A percentile compares a stretch with the other conserved stretches of the same genome.
Evolutionary conservation across 2,329 filamentous ascomycete species (phyloP).

Genomic region (Hymenoscyphus infarciens): DNA sequence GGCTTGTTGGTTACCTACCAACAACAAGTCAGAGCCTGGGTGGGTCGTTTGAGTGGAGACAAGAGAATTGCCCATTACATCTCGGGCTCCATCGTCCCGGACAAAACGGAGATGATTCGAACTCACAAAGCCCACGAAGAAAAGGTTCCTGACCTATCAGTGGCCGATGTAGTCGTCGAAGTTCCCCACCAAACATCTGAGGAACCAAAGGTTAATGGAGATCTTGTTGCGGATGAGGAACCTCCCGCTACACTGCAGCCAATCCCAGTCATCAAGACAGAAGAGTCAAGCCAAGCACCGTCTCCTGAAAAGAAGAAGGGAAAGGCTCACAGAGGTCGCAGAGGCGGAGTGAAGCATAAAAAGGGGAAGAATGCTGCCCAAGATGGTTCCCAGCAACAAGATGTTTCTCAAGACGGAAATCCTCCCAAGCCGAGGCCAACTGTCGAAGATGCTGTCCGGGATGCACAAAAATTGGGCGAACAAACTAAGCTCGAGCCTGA

Average conservation of each 20-base stretch:
- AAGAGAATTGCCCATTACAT: slow-evolving; percentile 28
- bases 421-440: slow-evolving; percentile 38
- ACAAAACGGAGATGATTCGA: slow-evolving; percentile 6
- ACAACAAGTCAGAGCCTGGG: slow-evolving; percentile 30
- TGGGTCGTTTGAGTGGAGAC: slow-evolving; percentile 30
- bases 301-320: slow-evolving; percentile 53
- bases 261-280: slow-evolving; percentile 24
- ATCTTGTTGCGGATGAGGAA: slow-evolving; percentile 2
- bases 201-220: background rate
- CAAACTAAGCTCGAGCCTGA: slow-evolving; percentile 56
- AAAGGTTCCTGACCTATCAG: slow-evolving; percentile 14
- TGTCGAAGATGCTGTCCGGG: slow-evolving; percentile 58
- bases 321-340: slow-evolving; percentile 66
- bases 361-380: slow-evolving; percentile 42
- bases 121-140: slow-evolving; percentile 13
- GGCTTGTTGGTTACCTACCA: slow-evolving; percentile 27
- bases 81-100: slow-evolving; percentile 11
- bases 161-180: slow-evolving; percentile 11
- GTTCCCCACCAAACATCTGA: slow-evolving; percentile 7
- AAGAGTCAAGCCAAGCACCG: slow-evolving; percentile 25
- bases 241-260: background rate
- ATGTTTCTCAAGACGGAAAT: slow-evolving; percentile 39
- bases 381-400: slow-evolving; percentile 12
- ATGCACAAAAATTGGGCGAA: slow-evolving; percentile 55
- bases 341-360: slow-evolving; percentile 67